phyloP scores from a whole-genome alignment of 2,329 filamentous ascomycete genomes.

The Aureobasidium sp. region DNA sequence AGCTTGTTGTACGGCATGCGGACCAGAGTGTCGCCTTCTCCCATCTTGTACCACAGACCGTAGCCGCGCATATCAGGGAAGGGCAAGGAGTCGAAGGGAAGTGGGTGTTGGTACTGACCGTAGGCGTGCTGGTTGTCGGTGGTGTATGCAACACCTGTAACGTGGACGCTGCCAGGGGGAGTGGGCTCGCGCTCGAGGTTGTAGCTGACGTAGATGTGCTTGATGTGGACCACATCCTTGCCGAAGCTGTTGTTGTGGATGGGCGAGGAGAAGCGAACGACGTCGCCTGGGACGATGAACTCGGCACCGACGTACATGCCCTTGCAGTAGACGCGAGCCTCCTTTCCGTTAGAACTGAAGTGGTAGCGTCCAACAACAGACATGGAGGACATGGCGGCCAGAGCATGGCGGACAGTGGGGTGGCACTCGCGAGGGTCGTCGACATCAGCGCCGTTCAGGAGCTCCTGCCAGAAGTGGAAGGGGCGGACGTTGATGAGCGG shows the following conservation, averaged over 20 bases:
- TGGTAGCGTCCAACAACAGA: conserved; percentile 46
- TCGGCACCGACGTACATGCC: conserved; percentile 53
- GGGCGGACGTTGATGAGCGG: conserved; percentile 49
- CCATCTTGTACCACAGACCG: conserved; percentile 42
- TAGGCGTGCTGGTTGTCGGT: conserved; percentile 28
- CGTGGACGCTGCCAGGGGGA: conserved; percentile 35
- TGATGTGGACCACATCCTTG: conserved; percentile 27
- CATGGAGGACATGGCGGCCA: conserved; percentile 47
- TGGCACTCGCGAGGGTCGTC: conserved; percentile 38
- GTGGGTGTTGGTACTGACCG: conserved; percentile 20
- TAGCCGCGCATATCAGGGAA: conserved; percentile 40
- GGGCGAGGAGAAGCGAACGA: conserved; percentile 41
- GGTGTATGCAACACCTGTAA: conserved; percentile 46
- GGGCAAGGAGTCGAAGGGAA: neutral
- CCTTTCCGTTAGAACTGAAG: conserved; percentile 49
- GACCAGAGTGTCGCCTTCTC: conserved; percentile 16
- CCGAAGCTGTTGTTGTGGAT: neutral
- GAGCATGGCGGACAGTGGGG: conserved; percentile 47
- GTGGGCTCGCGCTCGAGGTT: conserved; percentile 41
- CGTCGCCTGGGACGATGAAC: conserved; percentile 47
- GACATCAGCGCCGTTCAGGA: conserved; percentile 36
- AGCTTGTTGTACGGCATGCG: neutral
- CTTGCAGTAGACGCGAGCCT: conserved; percentile 45
- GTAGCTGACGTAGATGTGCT: conserved; percentile 42
- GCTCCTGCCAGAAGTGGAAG: conserved; percentile 47